A percentile compares a stretch with the other conserved stretches of the same genome.
These are phyloP conservation scores for Aureobasidium subglaciale DNA, from an alignment of 2,329 filamentous ascomycete genomes.

Conservation along the genomic window DNA sequence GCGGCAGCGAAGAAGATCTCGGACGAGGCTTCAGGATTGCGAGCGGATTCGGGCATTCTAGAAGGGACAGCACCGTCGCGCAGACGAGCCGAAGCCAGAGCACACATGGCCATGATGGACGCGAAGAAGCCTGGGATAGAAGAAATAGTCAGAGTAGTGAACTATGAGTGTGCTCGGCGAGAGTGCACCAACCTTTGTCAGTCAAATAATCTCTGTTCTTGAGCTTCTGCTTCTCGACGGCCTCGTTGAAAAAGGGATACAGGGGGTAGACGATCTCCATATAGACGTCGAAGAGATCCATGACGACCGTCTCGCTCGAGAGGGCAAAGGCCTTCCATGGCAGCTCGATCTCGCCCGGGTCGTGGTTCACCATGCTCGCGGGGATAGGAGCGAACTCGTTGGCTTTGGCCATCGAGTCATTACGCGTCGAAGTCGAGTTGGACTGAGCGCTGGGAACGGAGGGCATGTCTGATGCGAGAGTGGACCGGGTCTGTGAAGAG, in stretches of 20 bases:
- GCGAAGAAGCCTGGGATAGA: conserved; percentile 34
- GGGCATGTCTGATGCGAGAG: background rate
- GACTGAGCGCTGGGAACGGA: background rate
- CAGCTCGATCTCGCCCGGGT: conserved; percentile 23
- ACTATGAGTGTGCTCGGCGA: no score
- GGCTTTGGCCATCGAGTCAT: conserved; percentile 4
- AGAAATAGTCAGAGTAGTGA: no score
- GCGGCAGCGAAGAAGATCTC: conserved; percentile 42
- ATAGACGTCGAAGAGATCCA: conserved; percentile 42
- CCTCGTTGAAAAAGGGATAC: conserved; percentile 45
- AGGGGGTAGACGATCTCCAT: conserved; percentile 50
- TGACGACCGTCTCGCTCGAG: conserved; percentile 34
- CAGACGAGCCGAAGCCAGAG: conserved; percentile 42
- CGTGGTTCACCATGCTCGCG: background rate
- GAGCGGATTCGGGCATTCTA: conserved; percentile 26
- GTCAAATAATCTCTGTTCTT: conserved; percentile 37
- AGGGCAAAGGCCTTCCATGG: conserved; percentile 38
- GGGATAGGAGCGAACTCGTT: background rate
- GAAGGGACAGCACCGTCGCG: conserved; percentile 43
- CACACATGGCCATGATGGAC: conserved; percentile 46
- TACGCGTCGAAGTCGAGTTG: background rate
- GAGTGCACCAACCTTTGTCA: conserved; percentile 23
- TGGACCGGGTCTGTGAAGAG: background rate
- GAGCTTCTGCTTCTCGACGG: conserved; percentile 37
- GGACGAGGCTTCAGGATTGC: conserved; percentile 29